These are phyloP conservation scores for Colletotrichum sp. DNA, from an alignment of 2,329 filamentous ascomycete genomes.

Conservation along the genomic window DNA sequence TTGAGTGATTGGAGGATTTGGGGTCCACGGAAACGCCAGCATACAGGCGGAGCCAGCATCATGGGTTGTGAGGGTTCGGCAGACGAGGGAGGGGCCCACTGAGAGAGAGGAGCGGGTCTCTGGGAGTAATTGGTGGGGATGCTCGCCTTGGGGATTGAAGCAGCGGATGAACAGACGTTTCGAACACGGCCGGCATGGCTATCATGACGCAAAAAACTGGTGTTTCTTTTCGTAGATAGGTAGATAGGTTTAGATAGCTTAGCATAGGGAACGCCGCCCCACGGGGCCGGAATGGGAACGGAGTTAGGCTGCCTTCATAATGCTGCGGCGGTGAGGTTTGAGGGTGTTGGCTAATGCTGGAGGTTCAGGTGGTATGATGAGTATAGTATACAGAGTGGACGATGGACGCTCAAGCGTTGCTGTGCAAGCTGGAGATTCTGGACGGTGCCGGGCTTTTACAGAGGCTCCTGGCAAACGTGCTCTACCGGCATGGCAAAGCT, in stretches of 20 bases:
- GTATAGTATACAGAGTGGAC: no score
- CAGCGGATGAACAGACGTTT: neutral
- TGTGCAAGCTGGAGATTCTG: no score
- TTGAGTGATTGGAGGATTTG: neutral
- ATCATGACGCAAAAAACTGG: constrained; percentile 16
- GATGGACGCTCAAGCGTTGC: no score
- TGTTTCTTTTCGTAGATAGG: constrained; percentile 14
- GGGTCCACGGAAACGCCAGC: neutral
- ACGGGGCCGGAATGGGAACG: neutral
- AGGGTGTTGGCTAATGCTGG: neutral
- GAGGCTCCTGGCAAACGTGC: neutral
- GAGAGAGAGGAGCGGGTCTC: neutral
- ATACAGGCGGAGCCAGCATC: constrained; percentile 4
- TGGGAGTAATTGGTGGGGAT: neutral
- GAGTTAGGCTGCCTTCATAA: neutral
- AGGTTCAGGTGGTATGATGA: no score
- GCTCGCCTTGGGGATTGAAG: neutral
- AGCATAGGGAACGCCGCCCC: constrained; percentile 17
- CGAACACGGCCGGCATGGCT: constrained; percentile 1
- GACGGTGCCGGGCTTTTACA: neutral
- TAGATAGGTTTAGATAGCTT: constrained; percentile 22
- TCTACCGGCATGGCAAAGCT: neutral
- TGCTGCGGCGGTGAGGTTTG: neutral
- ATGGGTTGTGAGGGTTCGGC: neutral
- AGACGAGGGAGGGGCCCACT: neutral